Conservation (phyloP, 2,329 filamentous ascomycete genomes). For the Zymoseptoria brevis region DNA sequence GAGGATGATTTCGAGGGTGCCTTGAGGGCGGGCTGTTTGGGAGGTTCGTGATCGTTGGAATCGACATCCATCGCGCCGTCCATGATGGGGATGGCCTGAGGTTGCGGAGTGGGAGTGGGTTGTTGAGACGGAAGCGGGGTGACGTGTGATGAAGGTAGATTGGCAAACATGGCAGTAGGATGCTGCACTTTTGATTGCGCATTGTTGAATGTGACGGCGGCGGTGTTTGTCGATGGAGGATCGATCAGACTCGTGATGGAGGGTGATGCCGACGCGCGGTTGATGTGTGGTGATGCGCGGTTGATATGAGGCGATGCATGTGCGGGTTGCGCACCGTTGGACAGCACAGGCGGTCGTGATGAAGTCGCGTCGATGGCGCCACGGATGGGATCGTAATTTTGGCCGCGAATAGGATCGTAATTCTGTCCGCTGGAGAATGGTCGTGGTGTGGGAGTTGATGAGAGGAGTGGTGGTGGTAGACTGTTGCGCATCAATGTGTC, state of each 20-base stretch:
- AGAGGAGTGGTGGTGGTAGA: constrained; percentile 34
- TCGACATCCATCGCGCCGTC: constrained; percentile 28
- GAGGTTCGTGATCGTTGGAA: constrained; percentile 8
- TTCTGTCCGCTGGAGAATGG: constrained; percentile 64
- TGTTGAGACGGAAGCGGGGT: constrained; percentile 7
- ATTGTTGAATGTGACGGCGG: constrained; percentile 9
- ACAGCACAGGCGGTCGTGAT: constrained; percentile 14
- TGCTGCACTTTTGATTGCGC: constrained; percentile 19
- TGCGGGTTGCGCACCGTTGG: constrained; percentile 24
- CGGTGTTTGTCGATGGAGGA: constrained; percentile 39
- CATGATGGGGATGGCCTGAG: constrained; percentile 7
- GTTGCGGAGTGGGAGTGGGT: constrained; percentile 5
- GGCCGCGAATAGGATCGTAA: constrained; percentile 82
- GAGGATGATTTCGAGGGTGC: constrained; percentile 24
- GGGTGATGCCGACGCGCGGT: constrained; percentile 78
- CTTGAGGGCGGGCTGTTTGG: constrained; percentile 14
- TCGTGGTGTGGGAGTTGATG: constrained; percentile 34
- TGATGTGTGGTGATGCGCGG: constrained; percentile 45
- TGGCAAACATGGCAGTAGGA: not conserved
- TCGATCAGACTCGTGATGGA: constrained; percentile 89
- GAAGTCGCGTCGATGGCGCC: constrained; percentile 43
- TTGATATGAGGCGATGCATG: constrained; percentile 44
- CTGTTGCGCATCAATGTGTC: constrained; percentile 19
- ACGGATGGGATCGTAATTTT: constrained; percentile 79
- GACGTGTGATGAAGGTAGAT: not conserved